These are phyloP conservation scores for Fusarium burgessii DNA, from an alignment of 2,329 filamentous ascomycete genomes.

Conservation along the genomic window DNA sequence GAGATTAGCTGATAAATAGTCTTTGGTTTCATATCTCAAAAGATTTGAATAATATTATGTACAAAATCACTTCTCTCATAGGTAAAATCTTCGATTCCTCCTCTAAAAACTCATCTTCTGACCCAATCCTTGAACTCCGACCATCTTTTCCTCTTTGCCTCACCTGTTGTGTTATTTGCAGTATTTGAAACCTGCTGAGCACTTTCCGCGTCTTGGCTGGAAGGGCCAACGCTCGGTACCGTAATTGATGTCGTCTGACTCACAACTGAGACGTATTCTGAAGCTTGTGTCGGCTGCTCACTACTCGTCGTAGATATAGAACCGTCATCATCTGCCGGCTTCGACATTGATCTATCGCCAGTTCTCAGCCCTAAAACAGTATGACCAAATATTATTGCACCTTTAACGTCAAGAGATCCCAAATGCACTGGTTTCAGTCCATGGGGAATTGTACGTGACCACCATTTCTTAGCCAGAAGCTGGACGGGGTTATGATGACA, in stretches of 20 bases:
- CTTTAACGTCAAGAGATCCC: not conserved
- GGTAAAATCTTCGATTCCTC: rapidly evolving
- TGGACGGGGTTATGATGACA: slow-evolving; percentile 15
- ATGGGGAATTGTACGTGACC: not conserved
- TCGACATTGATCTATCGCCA: not conserved
- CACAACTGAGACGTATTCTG: not conserved
- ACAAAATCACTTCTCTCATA: rapidly evolving
- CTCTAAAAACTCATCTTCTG: not conserved
- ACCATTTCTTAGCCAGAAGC: slow-evolving; percentile 17
- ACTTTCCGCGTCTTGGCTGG: not conserved
- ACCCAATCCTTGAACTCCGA: not conserved
- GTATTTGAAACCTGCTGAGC: not conserved
- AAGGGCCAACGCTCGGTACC: not conserved
- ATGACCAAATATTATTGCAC: slow-evolving; percentile 11
- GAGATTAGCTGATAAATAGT: not conserved
- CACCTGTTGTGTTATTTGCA: rapidly evolving
- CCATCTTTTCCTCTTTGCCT: not conserved
- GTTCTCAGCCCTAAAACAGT: not conserved
- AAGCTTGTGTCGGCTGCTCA: too few species aligned
- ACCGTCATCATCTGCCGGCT: too few species aligned
- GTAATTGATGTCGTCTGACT: slow-evolving; percentile 11
- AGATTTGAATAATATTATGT: rapidly evolving
- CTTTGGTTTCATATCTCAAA: too few species aligned
- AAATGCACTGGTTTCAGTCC: not conserved
- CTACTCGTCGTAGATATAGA: too few species aligned